A percentile compares a stretch with the other conserved stretches of the same genome.
Conservation (phyloP, 1,139 yeast species). For the Geotrichum cucujoidarum region DNA sequence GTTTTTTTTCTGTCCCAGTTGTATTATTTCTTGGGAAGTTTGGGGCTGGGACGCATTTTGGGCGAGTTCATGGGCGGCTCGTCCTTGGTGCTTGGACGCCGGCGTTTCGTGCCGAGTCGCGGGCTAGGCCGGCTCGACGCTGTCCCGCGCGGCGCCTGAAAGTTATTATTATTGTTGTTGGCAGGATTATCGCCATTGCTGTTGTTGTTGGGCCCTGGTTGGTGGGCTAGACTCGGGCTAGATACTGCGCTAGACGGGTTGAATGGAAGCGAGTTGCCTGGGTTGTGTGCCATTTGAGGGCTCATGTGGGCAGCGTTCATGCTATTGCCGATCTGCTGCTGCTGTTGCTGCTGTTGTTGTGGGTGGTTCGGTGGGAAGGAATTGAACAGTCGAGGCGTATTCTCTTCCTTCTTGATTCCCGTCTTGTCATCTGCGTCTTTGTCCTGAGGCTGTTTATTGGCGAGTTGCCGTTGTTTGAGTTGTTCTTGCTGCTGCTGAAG, state of each 20-base stretch:
- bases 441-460: constrained; percentile 10
- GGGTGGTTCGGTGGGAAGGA: constrained; percentile 7
- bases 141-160: neutral
- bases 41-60: constrained; percentile 17
- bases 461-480: constrained; percentile 18
- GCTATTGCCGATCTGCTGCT: constrained; percentile 2
- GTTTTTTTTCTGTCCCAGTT: too few species aligned
- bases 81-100: constrained; percentile 21
- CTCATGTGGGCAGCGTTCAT: constrained; percentile 8
- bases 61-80: constrained; percentile 14
- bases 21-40: constrained; percentile 11
- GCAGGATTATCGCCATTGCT: too few species aligned
- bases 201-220: too few species aligned
- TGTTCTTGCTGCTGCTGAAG: constrained; percentile 14
- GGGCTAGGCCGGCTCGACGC: constrained; percentile 9
- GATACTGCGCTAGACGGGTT: too few species aligned
- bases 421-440: neutral
- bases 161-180: neutral
- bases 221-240: too few species aligned
- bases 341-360: constrained; percentile 17
- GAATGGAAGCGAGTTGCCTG: constrained; percentile 3
- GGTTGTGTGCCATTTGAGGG: neutral
- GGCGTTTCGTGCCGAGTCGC: constrained; percentile 11
- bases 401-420: constrained; percentile 12
- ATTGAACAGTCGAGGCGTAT: neutral